These are phyloP conservation scores for Aspergillus pseudoterreus DNA, from an alignment of 2,329 filamentous ascomycete species.

Conservation along the genomic window DNA sequence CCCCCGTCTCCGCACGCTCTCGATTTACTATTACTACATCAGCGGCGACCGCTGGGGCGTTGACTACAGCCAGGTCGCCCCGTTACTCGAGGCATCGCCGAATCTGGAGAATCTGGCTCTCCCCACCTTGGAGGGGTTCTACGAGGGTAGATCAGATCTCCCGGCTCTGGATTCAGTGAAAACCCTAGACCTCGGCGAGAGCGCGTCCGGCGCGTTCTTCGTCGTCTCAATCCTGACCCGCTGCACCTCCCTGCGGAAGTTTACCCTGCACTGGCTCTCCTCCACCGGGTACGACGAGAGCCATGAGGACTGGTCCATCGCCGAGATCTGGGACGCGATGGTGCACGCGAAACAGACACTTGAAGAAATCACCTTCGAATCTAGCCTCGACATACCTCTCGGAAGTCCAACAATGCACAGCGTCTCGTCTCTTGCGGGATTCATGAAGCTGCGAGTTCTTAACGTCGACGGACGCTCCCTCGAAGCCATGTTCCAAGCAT, in stretches of 20 bases:
- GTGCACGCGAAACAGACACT: background rate
- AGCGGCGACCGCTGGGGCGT: conserved; percentile 4
- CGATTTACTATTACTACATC: conserved; percentile 1
- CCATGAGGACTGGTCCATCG: conserved; percentile 1
- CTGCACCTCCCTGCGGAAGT: background rate
- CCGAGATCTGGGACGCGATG: conserved; percentile 2
- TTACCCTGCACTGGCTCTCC: background rate
- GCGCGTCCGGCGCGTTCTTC: conserved; percentile 1
- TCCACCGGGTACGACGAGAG: conserved; percentile 4
- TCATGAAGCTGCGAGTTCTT: background rate
- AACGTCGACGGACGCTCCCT: background rate
- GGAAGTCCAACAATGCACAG: background rate
- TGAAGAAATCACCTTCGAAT: conserved; percentile 5
- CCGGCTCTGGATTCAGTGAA: background rate
- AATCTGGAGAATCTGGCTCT: background rate
- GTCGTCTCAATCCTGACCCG: background rate
- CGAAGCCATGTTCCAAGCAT: conserved; percentile 1
- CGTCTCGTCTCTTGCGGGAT: background rate
- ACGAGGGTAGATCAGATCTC: background rate
- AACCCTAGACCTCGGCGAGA: background rate
- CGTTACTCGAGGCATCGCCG: background rate
- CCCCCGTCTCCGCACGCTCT: background rate
- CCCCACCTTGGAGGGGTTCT: background rate
- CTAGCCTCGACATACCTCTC: background rate
- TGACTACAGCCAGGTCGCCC: background rate